Evolutionary conservation across 441 rosid genomes (phyloP).

Genomic region (Sinapis alba): DNA sequence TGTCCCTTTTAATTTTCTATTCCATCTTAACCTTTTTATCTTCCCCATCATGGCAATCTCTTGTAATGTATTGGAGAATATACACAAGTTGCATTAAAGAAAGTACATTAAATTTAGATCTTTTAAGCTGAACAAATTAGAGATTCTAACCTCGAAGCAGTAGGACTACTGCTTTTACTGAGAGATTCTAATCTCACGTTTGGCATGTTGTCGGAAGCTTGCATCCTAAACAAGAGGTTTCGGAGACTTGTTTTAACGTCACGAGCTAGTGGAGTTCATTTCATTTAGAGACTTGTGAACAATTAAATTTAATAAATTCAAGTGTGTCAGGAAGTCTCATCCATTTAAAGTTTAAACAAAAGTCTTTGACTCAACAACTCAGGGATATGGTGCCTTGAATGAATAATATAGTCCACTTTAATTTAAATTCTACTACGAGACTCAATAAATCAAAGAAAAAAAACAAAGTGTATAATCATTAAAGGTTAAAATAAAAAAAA

Average conservation of each 20-base stretch:
- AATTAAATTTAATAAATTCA: neutral
- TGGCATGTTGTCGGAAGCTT: neutral
- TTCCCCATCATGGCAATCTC: neutral
- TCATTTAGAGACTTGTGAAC: neutral
- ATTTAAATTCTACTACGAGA: neutral
- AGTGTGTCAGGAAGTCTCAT: neutral
- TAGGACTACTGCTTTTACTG: neutral
- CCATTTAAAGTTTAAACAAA: neutral
- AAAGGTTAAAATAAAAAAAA: no score
- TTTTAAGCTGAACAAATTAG: neutral
- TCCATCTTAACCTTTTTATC: neutral
- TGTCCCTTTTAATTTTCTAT: neutral
- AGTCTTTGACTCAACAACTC: neutral
- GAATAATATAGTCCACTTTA: neutral
- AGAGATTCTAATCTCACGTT: neutral
- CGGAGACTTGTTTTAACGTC: neutral
- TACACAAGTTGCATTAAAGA: neutral
- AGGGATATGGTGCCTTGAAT: neutral
- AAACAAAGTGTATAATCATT: no score
- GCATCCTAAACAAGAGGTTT: neutral
- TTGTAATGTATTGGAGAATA: neutral
- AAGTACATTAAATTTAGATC: neutral
- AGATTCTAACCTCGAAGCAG: neutral
- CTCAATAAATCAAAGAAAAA: neutral
- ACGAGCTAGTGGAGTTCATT: neutral